These are phyloP conservation scores for Candida silvatica DNA, from an alignment of 805 yeast genomes.

Conservation along the genomic window DNA sequence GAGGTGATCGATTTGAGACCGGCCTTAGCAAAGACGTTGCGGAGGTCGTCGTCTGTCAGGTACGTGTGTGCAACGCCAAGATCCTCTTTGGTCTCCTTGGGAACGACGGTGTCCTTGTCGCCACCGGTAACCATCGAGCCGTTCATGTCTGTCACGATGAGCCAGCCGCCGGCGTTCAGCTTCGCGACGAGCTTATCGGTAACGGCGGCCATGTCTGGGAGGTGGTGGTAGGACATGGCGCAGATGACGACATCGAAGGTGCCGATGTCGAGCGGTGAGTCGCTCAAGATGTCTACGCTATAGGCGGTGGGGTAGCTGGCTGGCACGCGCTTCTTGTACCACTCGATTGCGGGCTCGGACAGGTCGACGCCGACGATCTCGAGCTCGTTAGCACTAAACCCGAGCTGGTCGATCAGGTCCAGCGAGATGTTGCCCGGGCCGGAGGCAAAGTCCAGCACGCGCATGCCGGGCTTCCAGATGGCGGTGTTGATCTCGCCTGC, in stretches of 20 bases:
- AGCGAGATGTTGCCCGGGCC: slow-evolving; percentile 1
- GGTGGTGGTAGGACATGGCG: slow-evolving; percentile 2
- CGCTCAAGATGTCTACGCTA: neutral
- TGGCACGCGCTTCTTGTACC: slow-evolving; percentile 1
- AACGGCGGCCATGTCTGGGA: neutral
- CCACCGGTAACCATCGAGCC: too few species aligned
- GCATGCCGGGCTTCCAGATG: too few species aligned
- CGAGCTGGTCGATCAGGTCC: neutral
- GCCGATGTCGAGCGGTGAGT: neutral
- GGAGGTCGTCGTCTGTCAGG: too few species aligned
- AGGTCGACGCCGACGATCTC: slow-evolving; percentile 2
- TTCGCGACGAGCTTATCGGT: neutral
- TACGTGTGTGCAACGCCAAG: too few species aligned
- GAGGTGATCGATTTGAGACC: too few species aligned
- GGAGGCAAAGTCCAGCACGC: slow-evolving; percentile 3
- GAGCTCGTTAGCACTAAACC: neutral
- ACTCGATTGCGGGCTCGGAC: neutral
- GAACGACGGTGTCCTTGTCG: too few species aligned
- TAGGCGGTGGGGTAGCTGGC: neutral
- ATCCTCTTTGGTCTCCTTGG: too few species aligned
- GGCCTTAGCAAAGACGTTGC: too few species aligned
- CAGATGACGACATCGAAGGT: slow-evolving; percentile 1
- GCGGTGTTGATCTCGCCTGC: too few species aligned
- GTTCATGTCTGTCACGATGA: slow-evolving; percentile 2
- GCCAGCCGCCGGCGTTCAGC: slow-evolving; percentile 1